These are phyloP conservation scores for Fusarium sp. DNA, from an alignment of 2,329 filamentous ascomycete genomes.

Conservation along the genomic window DNA sequence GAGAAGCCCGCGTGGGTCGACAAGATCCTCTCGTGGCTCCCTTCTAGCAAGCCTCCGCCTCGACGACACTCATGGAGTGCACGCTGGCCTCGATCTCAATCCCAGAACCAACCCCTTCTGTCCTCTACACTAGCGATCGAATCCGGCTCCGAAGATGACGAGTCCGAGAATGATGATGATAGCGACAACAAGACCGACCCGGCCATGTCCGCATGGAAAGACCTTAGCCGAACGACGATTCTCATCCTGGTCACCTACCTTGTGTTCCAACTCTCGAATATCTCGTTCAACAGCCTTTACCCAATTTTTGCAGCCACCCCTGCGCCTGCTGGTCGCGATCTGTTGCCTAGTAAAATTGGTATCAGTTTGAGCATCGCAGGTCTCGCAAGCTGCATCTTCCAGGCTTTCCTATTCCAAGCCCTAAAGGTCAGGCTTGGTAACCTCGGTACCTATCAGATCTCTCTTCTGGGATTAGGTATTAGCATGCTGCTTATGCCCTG, in stretches of 20 bases:
- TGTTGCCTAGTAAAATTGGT: conserved; percentile 85
- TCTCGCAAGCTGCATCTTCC: conserved; percentile 87
- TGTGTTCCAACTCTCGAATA: conserved; percentile 93
- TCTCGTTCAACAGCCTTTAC: conserved; percentile 94
- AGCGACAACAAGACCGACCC: conserved; percentile 27
- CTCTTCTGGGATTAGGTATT: conserved; percentile 81
- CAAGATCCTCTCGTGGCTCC: conserved; percentile 45
- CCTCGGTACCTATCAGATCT: conserved; percentile 82
- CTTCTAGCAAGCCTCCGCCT: conserved; percentile 25
- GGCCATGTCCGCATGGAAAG: conserved; percentile 55
- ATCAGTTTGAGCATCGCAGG: conserved; percentile 87
- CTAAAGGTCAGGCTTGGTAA: conserved; percentile 86
- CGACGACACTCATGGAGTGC: conserved; percentile 52
- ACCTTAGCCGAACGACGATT: conserved; percentile 82
- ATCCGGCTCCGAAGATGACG: conserved; percentile 43
- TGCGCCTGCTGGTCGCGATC: conserved; percentile 78
- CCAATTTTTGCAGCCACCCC: conserved; percentile 87
- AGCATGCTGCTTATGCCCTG: conserved; percentile 91
- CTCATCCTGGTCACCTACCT: conserved; percentile 87
- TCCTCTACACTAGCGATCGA: conserved; percentile 31
- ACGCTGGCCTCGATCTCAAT: conserved; percentile 50
- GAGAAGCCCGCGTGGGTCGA: conserved; percentile 50
- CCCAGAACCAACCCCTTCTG: conserved; percentile 46
- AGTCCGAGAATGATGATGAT: conserved; percentile 42
- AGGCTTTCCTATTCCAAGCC: conserved; percentile 84